A percentile compares a stretch with the other conserved stretches of the same genome.
These are phyloP conservation scores for Trametes cubensis DNA, from an alignment of 768 basidiomycete species.

Conservation along the genomic window DNA sequence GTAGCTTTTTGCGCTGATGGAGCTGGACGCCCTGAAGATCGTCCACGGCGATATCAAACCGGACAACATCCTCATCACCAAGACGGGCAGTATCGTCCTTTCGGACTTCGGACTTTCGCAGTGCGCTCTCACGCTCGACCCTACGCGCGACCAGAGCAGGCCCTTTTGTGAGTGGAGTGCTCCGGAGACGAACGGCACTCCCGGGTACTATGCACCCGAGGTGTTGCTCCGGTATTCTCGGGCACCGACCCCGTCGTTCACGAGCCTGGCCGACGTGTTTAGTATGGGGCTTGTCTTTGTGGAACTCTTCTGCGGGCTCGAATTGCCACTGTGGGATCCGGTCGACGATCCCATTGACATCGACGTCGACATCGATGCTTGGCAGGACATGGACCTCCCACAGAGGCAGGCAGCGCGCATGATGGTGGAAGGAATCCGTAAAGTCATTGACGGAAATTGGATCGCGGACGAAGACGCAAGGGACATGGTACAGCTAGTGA, in stretches of 20 bases:
- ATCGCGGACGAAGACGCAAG: slow-evolving; percentile 4
- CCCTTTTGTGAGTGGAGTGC: not conserved
- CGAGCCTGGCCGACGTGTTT: slow-evolving; percentile 46
- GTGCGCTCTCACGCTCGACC: slow-evolving; percentile 2
- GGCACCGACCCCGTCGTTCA: slow-evolving; percentile 32
- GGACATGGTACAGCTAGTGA: slow-evolving; percentile 2
- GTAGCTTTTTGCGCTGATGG: slow-evolving; percentile 20
- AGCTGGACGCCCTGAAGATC: not conserved
- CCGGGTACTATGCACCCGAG: slow-evolving; percentile 49
- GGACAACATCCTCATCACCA: slow-evolving; percentile 23
- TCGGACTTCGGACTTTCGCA: slow-evolving; percentile 24
- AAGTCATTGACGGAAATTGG: not conserved
- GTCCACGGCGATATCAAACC: slow-evolving; percentile 29
- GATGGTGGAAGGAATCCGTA: slow-evolving; percentile 6
- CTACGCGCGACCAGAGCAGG: not conserved
- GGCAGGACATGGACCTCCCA: not conserved
- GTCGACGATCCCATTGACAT: not conserved
- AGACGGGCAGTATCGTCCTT: slow-evolving; percentile 22
- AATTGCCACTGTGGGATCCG: slow-evolving; percentile 14
- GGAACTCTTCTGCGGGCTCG: slow-evolving; percentile 37
- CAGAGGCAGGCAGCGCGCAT: slow-evolving; percentile 9
- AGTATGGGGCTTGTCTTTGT: slow-evolving; percentile 49
- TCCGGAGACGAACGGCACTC: slow-evolving; percentile 37
- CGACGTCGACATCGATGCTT: not conserved
- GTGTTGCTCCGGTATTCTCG: slow-evolving; percentile 42